Evolutionary conservation across 1,139 yeast species (phyloP), one percentile per base, ranked within the genome.

Genomic region (Candida sp.): DNA sequence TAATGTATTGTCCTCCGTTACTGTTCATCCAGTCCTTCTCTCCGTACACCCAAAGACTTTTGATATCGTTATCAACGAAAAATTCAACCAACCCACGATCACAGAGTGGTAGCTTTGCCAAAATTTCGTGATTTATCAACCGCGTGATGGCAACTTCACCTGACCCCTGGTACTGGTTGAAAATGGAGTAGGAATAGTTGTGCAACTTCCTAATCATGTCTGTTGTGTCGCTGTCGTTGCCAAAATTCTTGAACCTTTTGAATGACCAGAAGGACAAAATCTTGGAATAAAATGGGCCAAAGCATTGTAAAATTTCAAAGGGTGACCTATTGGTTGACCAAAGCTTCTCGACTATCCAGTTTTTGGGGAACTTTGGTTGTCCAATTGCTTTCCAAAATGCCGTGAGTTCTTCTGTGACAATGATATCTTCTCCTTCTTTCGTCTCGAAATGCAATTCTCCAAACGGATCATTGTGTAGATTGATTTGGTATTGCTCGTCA

Each of bases 61-160:
- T 61, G 9, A 74, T 63, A 3, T 65, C 54, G 25, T 66, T 50
- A 3, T 67, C 58, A 4, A 57, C 54, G 9, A 75, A 54, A 50
- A 63, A 69, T 44, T 72, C 72, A 6, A 67, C 64, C 27, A 76
- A 61, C 1, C 78, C 77, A 28, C 81, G 65, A 52, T 76, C 80
- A 50, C 77, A 63, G n/a, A 77, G 60, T 0, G 81, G 81, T 30
- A 77, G 57, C 26, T 63, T 60, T 0, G 81, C 73, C 35, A 77
- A 61, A n/a, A 77, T 74, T 51, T 75, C 78, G 54, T 70, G 78
- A 53, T 66, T 74, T 32, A 77, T 70, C 12, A 77, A 60, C 51
- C 70, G 75, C 5, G 80, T 73, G 32, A 77, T 76, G 31, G 81
- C 80, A 52, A 76, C 63, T 54, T 77, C 81, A 1, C 81, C 81